Conservation (phyloP, 2,329 filamentous ascomycete species). For the Ceratocystis cubensis region DNA sequence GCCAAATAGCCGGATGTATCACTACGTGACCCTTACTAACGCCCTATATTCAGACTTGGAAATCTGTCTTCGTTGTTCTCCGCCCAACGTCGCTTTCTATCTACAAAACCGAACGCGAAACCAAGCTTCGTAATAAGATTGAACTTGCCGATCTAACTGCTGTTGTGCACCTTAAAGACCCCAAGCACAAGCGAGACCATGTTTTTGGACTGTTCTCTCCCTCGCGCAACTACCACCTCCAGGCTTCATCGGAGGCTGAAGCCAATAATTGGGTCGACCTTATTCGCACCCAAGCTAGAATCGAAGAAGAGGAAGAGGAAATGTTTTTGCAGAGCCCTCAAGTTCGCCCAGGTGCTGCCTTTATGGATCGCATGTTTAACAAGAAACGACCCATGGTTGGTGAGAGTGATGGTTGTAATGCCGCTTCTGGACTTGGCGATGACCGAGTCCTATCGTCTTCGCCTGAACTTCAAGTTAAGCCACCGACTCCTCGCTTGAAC, state of each 20-base stretch:
- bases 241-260: constrained; percentile 59
- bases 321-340: constrained; percentile 59
- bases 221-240: constrained; percentile 80
- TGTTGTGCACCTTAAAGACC: constrained; percentile 75
- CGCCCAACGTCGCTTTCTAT: constrained; percentile 81
- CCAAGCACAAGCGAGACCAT: constrained; percentile 73
- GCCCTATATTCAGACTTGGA: constrained; percentile 58
- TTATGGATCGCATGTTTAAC: constrained; percentile 20
- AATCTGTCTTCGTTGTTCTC: constrained; percentile 75
- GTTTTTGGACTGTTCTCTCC: constrained; percentile 90
- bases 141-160: constrained; percentile 82
- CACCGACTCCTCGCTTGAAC: constrained; percentile 29
- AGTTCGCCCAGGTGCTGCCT: constrained; percentile 29
- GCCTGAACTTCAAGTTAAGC: constrained; percentile 41
- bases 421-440: constrained; percentile 23
- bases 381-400: constrained; percentile 8
- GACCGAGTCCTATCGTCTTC: constrained; percentile 45
- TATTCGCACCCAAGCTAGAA: constrained; percentile 66
- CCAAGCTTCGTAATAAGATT: constrained; percentile 78
- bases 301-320: constrained; percentile 80
- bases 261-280: constrained; percentile 76
- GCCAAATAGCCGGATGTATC: no score
- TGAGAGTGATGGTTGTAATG: constrained; percentile 20
- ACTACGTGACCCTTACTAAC: constrained; percentile 22
- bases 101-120: constrained; percentile 85